A percentile compares a stretch with the other conserved stretches of the same genome.
These are phyloP conservation scores for Cladorrhinum sp. DNA, from an alignment of 2,329 filamentous ascomycete species.

Conservation along the genomic window DNA sequence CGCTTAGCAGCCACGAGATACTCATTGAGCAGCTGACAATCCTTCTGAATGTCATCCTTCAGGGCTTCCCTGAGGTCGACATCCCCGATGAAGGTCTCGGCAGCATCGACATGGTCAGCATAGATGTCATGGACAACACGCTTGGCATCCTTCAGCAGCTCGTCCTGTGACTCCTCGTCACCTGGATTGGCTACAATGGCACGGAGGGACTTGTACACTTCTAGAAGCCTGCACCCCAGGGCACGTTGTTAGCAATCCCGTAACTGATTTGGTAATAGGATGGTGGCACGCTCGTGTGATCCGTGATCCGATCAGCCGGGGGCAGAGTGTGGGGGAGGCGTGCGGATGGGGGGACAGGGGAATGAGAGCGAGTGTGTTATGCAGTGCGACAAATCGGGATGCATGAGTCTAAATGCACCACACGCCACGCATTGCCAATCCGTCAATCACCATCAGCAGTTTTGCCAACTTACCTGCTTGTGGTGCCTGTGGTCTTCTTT, in stretches of 20 bases:
- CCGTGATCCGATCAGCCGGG: not conserved
- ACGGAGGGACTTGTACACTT: slow-evolving; percentile 57
- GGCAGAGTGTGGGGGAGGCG: slow-evolving; percentile 15
- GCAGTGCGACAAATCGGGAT: not conserved
- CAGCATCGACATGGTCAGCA: slow-evolving; percentile 74
- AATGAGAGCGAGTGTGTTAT: not conserved
- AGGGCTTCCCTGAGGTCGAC: slow-evolving; percentile 56
- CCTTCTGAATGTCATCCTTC: slow-evolving; percentile 64
- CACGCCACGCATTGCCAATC: not conserved
- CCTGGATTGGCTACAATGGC: slow-evolving; percentile 52
- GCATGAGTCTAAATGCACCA: slow-evolving; percentile 1
- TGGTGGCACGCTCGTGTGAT: not conserved
- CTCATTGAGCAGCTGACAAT: slow-evolving; percentile 78
- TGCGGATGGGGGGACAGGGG: not conserved
- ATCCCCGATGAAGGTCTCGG: slow-evolving; percentile 59
- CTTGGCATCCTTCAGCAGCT: slow-evolving; percentile 63
- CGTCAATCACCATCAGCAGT: not conserved
- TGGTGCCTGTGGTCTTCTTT: slow-evolving; percentile 92
- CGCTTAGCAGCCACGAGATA: slow-evolving; percentile 63
- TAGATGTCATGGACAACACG: slow-evolving; percentile 77
- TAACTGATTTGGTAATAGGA: slow-evolving; percentile 22
- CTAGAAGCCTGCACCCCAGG: slow-evolving; percentile 47
- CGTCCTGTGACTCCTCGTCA: slow-evolving; percentile 50
- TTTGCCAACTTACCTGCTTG: slow-evolving; percentile 70
- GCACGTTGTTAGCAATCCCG: slow-evolving; percentile 21